A percentile compares a stretch with the other conserved stretches of the same genome.
Conservation (phyloP, 2,329 filamentous ascomycete genomes). For the Raffaelea ambrosiae region DNA sequence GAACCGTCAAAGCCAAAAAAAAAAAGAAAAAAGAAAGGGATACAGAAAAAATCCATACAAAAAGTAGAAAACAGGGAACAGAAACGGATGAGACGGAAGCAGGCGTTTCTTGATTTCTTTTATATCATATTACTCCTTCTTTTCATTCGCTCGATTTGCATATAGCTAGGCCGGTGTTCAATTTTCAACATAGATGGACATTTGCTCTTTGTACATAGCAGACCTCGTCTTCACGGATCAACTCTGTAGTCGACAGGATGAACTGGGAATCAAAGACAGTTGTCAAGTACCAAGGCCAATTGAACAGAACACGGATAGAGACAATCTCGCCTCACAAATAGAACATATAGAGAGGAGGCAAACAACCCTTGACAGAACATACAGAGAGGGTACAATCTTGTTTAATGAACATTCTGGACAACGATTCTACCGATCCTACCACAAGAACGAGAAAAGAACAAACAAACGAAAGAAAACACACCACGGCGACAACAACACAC, state of each 20-base stretch:
- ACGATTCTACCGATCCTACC: no score
- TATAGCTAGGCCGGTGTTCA: conserved; percentile 9
- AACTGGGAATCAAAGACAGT: no score
- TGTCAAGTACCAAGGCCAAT: no score
- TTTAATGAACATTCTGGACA: no score
- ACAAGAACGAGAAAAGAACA: no score
- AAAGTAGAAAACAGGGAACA: not conserved
- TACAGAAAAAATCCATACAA: not conserved
- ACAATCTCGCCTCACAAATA: no score
- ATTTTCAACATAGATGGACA: conserved; percentile 14
- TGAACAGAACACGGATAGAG: no score
- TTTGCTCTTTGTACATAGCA: not conserved
- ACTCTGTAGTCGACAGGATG: not conserved
- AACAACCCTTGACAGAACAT: no score
- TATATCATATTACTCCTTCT: not conserved
- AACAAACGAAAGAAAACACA: no score
- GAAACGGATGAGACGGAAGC: not conserved
- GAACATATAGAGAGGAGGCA: no score
- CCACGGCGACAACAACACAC: no score
- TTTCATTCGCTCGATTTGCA: conserved; percentile 4
- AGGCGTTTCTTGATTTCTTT: not conserved
- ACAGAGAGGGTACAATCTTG: no score
- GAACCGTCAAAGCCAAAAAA: not conserved
- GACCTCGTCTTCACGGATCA: not conserved
- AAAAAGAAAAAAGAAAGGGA: not conserved